A percentile compares a stretch with the other conserved stretches of the same genome.
Evolutionary conservation across 1,139 yeast species (phyloP).

Genomic region (Taphrina wiesneri): DNA sequence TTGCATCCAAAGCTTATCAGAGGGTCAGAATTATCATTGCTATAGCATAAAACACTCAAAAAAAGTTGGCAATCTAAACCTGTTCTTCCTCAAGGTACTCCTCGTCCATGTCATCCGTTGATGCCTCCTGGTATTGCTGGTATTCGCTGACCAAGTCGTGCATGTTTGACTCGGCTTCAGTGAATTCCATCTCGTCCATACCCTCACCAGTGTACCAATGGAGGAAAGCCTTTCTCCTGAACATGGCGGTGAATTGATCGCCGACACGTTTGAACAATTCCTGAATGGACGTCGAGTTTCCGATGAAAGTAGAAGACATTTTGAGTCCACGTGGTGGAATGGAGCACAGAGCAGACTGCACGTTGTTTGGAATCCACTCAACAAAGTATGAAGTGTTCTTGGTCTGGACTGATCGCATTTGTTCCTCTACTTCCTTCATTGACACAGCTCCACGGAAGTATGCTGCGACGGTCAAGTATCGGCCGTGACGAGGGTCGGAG

Average conservation of each 20-base stretch:
- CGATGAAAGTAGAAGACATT: conserved; percentile 52
- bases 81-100: conserved; percentile 41
- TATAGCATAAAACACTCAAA: conserved; percentile 11
- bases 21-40: conserved; percentile 15
- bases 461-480: conserved; percentile 52
- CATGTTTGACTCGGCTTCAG: conserved; percentile 52
- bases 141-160: conserved; percentile 51
- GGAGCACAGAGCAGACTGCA: conserved; percentile 60
- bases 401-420: conserved; percentile 46
- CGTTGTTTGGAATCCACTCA: conserved; percentile 96
- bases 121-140: conserved; percentile 52
- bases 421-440: conserved; percentile 52
- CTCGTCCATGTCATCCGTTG: conserved; percentile 47
- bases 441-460: conserved; percentile 53
- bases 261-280: conserved; percentile 50
- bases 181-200: conserved; percentile 53
- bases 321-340: conserved; percentile 50
- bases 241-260: conserved; percentile 51
- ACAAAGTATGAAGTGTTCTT: conserved; percentile 55
- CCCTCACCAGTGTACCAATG: conserved; percentile 55
- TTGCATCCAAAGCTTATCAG: background rate
- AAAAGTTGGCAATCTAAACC: conserved; percentile 2
- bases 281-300: conserved; percentile 52
- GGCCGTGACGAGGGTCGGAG: conserved; percentile 50
- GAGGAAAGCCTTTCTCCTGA: conserved; percentile 51